Base-by-base conservation (phyloP, 768 basidiomycete genomes). In the Podaxis pistillaris region DNA sequence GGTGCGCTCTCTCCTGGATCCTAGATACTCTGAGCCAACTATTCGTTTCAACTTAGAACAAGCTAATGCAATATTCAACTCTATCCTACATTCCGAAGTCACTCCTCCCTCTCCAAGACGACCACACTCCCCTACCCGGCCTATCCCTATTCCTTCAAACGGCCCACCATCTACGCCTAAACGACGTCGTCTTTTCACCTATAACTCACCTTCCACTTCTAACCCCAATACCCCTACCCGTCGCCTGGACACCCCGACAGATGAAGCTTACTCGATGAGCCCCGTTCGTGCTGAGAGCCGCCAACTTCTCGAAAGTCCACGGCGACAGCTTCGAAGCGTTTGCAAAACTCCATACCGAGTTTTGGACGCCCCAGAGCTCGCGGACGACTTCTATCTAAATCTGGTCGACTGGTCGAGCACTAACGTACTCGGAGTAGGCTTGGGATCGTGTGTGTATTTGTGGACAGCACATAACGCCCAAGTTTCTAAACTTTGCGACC, bases 361-460 rank as follows among this genome's bases (percentile, higher is more conserved):
- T 0, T 84, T 98, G 37, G 96, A 99, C 71, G 96, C 96, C 7
- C 97, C 96, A 0, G 96, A 98, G 60, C 86, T 99, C 12, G 94
- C 94, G 30, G 96, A 98, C 72, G 96, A 99, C 73, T 99, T 98
- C 74, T 98, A 99, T 70, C 89, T 99, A 65, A 98, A 98, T 70
- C 83, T 98, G 11, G 95, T 98, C 24, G 96, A 98, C 65, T 98
- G 97, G 97, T 93, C 91, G 2, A 90, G 88, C 58, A 96, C 93
- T 4, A 98, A 98, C 70, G 88, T 98, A 0, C 86, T 98, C 0
- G 96, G 92, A 2, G 97, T 98, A 7, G 96, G 96, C 2, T 82
- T 99, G 6, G 93, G 90, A 2, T 80, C 88, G 0, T 95, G 93
- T 64, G 96, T 99, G 12, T 99, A 99, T 71, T 86, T 98, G 1